A percentile compares a stretch with the other conserved stretches of the same genome.
Evolutionary conservation across 495 filamentous ascomycete species (phyloP).

Genomic region (Penicillium pancosmium): DNA sequence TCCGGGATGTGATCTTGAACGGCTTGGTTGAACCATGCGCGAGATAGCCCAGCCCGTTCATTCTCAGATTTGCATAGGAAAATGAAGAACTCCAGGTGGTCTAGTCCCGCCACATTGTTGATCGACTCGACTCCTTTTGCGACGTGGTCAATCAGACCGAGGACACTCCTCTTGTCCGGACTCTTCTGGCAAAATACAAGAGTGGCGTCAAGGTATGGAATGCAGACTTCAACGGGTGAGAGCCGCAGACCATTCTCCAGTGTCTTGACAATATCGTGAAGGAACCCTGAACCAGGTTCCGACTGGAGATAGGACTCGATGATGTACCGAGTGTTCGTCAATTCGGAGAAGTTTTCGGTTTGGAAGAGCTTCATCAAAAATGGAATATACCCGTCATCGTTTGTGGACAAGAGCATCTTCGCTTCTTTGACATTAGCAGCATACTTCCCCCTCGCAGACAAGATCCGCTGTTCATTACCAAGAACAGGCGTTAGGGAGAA

Average conservation of each 20-base stretch:
- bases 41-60: slow-evolving; percentile 36
- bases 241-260: slow-evolving; percentile 56
- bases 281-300: slow-evolving; percentile 46
- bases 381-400: slow-evolving; percentile 34
- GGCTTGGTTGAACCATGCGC: slow-evolving; percentile 40
- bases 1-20: slow-evolving; percentile 58
- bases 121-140: slow-evolving; percentile 60
- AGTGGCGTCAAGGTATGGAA: slow-evolving; percentile 55
- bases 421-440: slow-evolving; percentile 45
- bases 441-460: slow-evolving; percentile 32
- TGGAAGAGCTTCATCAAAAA: slow-evolving; percentile 51
- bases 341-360: slow-evolving; percentile 29
- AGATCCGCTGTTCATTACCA: slow-evolving; percentile 30
- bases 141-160: slow-evolving; percentile 51
- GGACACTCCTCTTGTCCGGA: slow-evolving; percentile 39
- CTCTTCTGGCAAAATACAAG: slow-evolving; percentile 51
- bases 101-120: slow-evolving; percentile 55
- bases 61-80: slow-evolving; percentile 43
- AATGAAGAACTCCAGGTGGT: slow-evolving; percentile 63
- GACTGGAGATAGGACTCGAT: slow-evolving; percentile 45
- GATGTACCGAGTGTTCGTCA: slow-evolving; percentile 37
- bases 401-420: slow-evolving; percentile 36
- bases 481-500: slow-evolving; percentile 34
- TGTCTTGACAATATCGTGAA: slow-evolving; percentile 46
- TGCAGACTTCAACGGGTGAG: slow-evolving; percentile 57